Evolutionary conservation across 148 eudicot genomes (phyloP), one percentile per base, ranked within the genome.

Genomic region (Vaccinium myrtillus): DNA sequence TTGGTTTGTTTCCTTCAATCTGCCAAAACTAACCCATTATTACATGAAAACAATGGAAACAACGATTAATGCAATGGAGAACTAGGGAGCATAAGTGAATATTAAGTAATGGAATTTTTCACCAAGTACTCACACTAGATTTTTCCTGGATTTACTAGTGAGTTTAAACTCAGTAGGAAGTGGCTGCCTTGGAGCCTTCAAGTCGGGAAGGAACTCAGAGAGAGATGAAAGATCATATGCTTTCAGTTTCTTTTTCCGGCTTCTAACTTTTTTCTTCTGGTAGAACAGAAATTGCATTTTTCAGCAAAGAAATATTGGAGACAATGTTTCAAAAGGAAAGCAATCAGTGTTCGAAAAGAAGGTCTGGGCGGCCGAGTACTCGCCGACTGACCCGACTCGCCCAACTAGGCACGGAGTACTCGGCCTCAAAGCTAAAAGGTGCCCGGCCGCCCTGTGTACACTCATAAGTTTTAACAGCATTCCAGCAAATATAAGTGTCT

Each of bases 171-270:
- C 88, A 15, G 88, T 78, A 43, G 87, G 85, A 83, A 75, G 87
- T n/a, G 89, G 83, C 80, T 89, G 83, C 77, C 88, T 84, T 8
- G 84, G 63, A 74, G 82, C 87, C 49, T 89, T 84, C 81, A 92
- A 58, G 73, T 94, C 97, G 6, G 99, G 99, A 84, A 97, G 94
- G 78, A 90, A 87, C 78, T 92, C 98, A 1, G 94, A 74, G 30
- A 97, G 96, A 73, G 92, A n/a, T 65, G 98, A 90, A 19, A 97
- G 90, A 86, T 97, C 95, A 88, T 91, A 97, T 15, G 97, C 97
- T 91, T 92, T 92, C 75, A 94, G 49, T 67, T 91, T 94, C 90
- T 93, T 93, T 78, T 90, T 89, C 39, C 94, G 88, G 83, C 88
- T 92, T 88, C 91, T 91, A 51, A 86, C 86, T 78, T 80, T 94